These are phyloP conservation scores for Emergomyces orientalis DNA, from an alignment of 2,329 filamentous ascomycete species.

Conservation along the genomic window DNA sequence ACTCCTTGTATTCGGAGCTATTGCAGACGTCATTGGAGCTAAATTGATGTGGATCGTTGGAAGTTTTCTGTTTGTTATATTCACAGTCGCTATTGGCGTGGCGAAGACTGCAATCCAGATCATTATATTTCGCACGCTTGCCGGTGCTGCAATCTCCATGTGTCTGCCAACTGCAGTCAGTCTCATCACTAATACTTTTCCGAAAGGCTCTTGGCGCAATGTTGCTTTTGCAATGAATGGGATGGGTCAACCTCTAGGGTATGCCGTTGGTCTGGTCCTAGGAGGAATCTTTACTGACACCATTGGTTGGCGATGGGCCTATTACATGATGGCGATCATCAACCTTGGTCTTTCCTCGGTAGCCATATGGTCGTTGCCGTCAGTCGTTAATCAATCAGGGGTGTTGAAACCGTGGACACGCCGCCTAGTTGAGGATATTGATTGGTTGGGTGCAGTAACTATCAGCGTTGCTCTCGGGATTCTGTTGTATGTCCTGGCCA, in stretches of 20 bases:
- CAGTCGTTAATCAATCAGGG: conserved; percentile 16
- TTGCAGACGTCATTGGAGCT: conserved; percentile 41
- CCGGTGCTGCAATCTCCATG: conserved; percentile 35
- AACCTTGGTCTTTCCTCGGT: conserved; percentile 30
- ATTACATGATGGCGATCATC: conserved; percentile 38
- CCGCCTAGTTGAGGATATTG: conserved; percentile 35
- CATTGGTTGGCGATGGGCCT: conserved; percentile 28
- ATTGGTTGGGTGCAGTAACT: conserved; percentile 41
- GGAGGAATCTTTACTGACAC: conserved; percentile 39
- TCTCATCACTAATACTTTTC: conserved; percentile 38
- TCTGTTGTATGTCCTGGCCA: conserved; percentile 39
- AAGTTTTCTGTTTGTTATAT: conserved; percentile 31
- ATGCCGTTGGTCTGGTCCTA: conserved; percentile 37
- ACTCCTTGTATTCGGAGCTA: conserved; percentile 37
- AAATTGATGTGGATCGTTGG: conserved; percentile 38
- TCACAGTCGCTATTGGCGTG: conserved; percentile 33
- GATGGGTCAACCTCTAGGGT: conserved; percentile 39
- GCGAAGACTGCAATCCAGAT: conserved; percentile 28
- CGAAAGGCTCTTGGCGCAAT: conserved; percentile 36
- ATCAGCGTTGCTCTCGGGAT: conserved; percentile 38
- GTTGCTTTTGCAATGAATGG: conserved; percentile 41
- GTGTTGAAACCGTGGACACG: conserved; percentile 18
- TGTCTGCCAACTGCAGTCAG: conserved; percentile 38
- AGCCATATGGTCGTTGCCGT: conserved; percentile 32
- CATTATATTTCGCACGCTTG: conserved; percentile 37